phyloP scores from a whole-genome alignment of 2,329 filamentous ascomycete genomes.

The Fusarium sp. region DNA sequence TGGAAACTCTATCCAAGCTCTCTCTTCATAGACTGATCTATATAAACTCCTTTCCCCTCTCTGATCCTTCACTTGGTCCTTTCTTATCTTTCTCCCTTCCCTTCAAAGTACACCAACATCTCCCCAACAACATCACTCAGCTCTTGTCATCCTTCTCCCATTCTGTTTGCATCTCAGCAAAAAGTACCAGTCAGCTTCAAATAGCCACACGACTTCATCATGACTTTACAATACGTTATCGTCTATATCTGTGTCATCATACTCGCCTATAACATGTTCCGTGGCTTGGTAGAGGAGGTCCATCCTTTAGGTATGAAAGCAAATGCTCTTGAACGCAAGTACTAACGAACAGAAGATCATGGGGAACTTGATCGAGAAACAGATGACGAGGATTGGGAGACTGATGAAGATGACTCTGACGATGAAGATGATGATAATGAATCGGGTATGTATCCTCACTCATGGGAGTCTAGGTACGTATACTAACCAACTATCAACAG shows the following conservation, averaged over 20 bases:
- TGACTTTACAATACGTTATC: neutral
- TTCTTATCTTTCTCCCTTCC: too few species aligned
- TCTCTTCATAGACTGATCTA: neutral
- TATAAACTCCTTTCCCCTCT: neutral
- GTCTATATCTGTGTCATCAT: neutral
- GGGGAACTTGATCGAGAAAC: neutral
- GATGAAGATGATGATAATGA: neutral
- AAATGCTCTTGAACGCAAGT: neutral
- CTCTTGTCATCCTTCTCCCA: neutral
- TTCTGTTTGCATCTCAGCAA: neutral
- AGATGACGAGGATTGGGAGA: neutral
- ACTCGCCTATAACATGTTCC: neutral
- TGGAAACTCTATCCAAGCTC: neutral
- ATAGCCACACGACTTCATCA: neutral
- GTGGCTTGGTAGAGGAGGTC: neutral
- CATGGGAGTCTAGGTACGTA: neutral
- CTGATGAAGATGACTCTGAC: neutral
- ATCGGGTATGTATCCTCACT: neutral
- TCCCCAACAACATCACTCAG: neutral
- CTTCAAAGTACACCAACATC: neutral
- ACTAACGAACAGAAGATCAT: neutral
- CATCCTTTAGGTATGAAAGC: neutral
- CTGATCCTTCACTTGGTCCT: too few species aligned
- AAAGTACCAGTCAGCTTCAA: neutral
- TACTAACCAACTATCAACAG: neutral